A percentile compares a stretch with the other conserved stretches of the same genome.
Conservation (phyloP, 2,329 filamentous ascomycete species). For the Fusarium tanahbumbuense region DNA sequence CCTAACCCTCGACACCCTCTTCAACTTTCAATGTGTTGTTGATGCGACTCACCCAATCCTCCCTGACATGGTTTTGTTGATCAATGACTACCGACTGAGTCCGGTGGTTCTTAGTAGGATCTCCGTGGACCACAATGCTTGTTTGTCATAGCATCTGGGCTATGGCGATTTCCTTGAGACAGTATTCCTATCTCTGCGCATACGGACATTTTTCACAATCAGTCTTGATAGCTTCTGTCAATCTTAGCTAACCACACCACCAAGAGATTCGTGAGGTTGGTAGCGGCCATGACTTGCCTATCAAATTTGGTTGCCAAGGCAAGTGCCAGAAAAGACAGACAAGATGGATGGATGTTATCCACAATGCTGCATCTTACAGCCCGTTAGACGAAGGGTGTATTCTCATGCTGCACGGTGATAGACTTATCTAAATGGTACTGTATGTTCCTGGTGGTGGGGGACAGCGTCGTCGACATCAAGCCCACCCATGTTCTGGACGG, state of each 20-base stretch:
- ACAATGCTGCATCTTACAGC: conserved; percentile 26
- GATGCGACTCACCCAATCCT: conserved; percentile 11
- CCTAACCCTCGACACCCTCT: conserved; percentile 24
- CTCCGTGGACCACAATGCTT: background rate
- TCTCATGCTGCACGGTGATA: conserved; percentile 5
- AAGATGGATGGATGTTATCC: conserved; percentile 17
- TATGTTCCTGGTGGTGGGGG: conserved; percentile 31
- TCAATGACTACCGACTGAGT: conserved; percentile 4
- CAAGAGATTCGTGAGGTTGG: conserved; percentile 43
- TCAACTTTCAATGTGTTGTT: background rate
- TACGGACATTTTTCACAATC: background rate
- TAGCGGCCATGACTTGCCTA: conserved; percentile 33
- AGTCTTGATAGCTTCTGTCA: background rate
- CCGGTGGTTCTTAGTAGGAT: background rate
- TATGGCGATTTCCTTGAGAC: background rate
- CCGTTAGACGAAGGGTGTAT: background rate
- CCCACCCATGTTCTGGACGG: conserved; percentile 32
- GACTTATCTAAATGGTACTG: conserved; percentile 20
- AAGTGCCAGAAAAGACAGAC: conserved; percentile 22
- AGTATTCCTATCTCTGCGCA: background rate
- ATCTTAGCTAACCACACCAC: conserved; percentile 28
- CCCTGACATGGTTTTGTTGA: conserved; percentile 14
- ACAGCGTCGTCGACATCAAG: conserved; percentile 26
- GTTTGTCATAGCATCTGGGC: background rate
- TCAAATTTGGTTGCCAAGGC: conserved; percentile 26